A percentile compares a stretch with the other conserved stretches of the same genome.
Evolutionary conservation across 208 protist genomes (phyloP).

Genomic region (Strigomonas galati): DNA sequence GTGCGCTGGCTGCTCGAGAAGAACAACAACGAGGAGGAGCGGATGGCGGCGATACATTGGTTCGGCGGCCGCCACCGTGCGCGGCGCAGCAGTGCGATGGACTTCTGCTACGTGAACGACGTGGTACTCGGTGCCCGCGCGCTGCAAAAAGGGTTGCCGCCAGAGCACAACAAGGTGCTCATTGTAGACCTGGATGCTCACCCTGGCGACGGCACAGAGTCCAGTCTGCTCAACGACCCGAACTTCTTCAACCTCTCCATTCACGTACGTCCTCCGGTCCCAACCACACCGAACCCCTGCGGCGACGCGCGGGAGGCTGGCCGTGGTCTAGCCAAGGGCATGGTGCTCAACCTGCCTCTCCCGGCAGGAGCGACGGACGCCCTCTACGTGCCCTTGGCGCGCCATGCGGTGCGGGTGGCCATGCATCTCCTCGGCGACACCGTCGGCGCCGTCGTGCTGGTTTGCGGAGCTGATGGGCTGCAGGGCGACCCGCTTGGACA

Average conservation of each 20-base stretch:
- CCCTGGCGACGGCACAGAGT: conserved; percentile 98
- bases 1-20: conserved; percentile 25
- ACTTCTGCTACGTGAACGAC: conserved; percentile 99
- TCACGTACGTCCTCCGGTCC: too few species aligned
- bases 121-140: conserved; percentile 98
- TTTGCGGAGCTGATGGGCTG: conserved; percentile 96
- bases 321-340: conserved; percentile 86
- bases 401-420: conserved; percentile 71
- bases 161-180: conserved; percentile 70
- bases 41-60: conserved; percentile 96
- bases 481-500: conserved; percentile 92
- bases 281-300: too few species aligned
- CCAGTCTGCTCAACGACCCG: conserved; percentile 97
- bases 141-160: conserved; percentile 80
- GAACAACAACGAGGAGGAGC: conserved; percentile 2
- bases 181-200: conserved; percentile 99
- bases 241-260: conserved; percentile 97
- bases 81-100: conserved; percentile 74
- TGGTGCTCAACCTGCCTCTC: conserved; percentile 90
- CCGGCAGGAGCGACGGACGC: conserved; percentile 81
- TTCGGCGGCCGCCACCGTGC: conserved; percentile 96
- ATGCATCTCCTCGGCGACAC: conserved; percentile 58
- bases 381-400: conserved; percentile 77
- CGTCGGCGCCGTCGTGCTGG: conserved; percentile 93
- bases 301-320: conserved; percentile 51